Evolutionary conservation across 768 basidiomycete genomes (phyloP).

Genomic region (Pleurotus citrinopileatus): DNA sequence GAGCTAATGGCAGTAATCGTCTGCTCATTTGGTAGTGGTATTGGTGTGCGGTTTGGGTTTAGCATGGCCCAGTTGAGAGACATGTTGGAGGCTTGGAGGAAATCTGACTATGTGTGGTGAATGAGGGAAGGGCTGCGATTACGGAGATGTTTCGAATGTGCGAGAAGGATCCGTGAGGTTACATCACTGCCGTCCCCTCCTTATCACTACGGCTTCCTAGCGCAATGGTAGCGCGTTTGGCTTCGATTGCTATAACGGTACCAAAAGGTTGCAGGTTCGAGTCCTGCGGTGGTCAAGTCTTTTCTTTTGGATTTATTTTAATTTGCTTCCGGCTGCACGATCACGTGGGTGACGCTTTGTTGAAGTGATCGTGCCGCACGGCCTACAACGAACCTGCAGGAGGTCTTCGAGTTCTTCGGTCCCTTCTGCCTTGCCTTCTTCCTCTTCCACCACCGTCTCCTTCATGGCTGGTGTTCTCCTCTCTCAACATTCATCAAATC

Average conservation of each 20-base stretch:
- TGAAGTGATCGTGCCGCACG: background rate
- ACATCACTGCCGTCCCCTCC: background rate
- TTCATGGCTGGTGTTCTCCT: conserved; percentile 40
- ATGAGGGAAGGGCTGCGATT: background rate
- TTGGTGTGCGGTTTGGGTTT: conserved; percentile 49
- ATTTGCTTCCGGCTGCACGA: background rate
- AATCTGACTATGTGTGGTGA: background rate
- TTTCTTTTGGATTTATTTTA: background rate
- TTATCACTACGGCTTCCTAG: conserved; percentile 67
- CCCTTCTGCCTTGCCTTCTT: background rate
- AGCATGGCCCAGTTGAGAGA: conserved; percentile 81
- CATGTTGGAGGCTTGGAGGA: conserved; percentile 38
- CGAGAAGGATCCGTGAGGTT: too few relatives aligned
- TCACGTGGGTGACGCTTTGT: background rate
- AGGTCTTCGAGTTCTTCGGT: too few relatives aligned
- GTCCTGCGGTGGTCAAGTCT: conserved; percentile 81
- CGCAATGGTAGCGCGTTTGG: conserved; percentile 97
- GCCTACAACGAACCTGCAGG: background rate
- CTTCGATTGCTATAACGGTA: conserved; percentile 71
- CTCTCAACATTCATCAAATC: conserved; percentile 74
- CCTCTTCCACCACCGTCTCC: background rate
- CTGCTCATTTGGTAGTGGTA: conserved; percentile 64
- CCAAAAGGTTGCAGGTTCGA: conserved; percentile 98
- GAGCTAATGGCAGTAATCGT: conserved; percentile 53
- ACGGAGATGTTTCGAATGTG: background rate